phyloP scores from a whole-genome alignment of 768 basidiomycete genomes.

The Amanita polypyramis region DNA sequence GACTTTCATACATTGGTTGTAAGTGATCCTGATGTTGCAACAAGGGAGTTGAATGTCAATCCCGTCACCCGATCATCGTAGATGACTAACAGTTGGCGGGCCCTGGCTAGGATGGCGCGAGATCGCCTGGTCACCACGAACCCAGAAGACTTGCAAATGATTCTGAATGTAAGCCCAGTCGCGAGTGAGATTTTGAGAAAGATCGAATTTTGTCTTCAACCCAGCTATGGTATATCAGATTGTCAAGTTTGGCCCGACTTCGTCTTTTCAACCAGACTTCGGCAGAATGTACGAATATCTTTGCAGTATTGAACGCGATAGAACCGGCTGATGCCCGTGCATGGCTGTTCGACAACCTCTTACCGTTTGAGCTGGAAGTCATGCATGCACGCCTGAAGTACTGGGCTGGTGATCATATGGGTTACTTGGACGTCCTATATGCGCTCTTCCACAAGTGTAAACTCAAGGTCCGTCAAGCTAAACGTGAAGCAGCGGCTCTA shows the following conservation, averaged over 20 bases:
- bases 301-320: slow-evolving; percentile 53
- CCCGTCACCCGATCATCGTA: slow-evolving; percentile 18
- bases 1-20: slow-evolving; percentile 79
- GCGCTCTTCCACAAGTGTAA: slow-evolving; percentile 56
- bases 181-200: not conserved
- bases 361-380: slow-evolving; percentile 56
- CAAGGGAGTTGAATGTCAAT: not conserved
- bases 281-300: slow-evolving; percentile 75
- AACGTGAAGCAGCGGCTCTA: slow-evolving; percentile 2
- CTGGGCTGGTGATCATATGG: slow-evolving; percentile 75
- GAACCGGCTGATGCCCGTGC: slow-evolving; percentile 40
- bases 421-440: slow-evolving; percentile 65
- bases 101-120: slow-evolving; percentile 75
- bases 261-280: slow-evolving; percentile 83
- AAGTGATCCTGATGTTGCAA: slow-evolving; percentile 22
- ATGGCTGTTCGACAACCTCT: slow-evolving; percentile 49
- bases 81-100: slow-evolving; percentile 88
- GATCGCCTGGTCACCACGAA: slow-evolving; percentile 64
- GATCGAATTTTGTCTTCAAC: not conserved
- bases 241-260: slow-evolving; percentile 68
- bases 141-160: slow-evolving; percentile 53
- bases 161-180: slow-evolving; percentile 49
- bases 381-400: slow-evolving; percentile 68
- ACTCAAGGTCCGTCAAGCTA: slow-evolving; percentile 30
- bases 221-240: slow-evolving; percentile 78